Evolutionary conservation across 345 rosid genomes (phyloP), one percentile per base, ranked within the genome.

Genomic region (Draba incana): DNA sequence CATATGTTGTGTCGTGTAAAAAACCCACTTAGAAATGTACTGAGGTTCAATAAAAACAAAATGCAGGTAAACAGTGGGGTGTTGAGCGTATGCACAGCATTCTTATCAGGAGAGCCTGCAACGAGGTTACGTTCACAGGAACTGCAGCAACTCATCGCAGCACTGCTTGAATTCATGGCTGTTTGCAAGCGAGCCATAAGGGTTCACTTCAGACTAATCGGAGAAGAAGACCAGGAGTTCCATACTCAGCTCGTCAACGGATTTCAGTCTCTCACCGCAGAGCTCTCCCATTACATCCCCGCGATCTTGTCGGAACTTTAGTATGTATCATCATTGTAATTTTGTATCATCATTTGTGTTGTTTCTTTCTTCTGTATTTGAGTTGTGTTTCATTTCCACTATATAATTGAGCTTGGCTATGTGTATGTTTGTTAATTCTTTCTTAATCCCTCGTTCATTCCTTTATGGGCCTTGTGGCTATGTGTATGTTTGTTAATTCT

Each of bases 161-260:
- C 99, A 9, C 87, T 92, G 16, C 96, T 89, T 6, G 99, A 92
- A 76, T 94, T 92, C 83, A 94, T 92, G 99, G 99, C 97, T 1
- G 99, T 94, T 57, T 95, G 99, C 74, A 94, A 94, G 82, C 90
- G 99, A 35, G 99, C 98, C 25, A 92, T 95, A 15, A 85, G 99
- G 39, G 97, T 95, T 13, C 99, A 95, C 80, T 84, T 79, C 69
- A 84, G 98, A 58, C 78, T 95, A 75, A 95, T 95, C 2, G 99
- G 99, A 43, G 98, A 92, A 63, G 98, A 95, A 75, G 99, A 92
- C 76, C 98, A 92, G 62, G 99, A 95, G 62, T 95, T 95, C 72
- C 98, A 95, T 84, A 95, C 98, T 14, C 99, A 95, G 75, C 97
- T 95, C 44, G 97, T 95, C 69, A 95, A 95, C 35, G 99, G 99